Evolutionary conservation across 2,329 filamentous ascomycete species (phyloP), one percentile per base, ranked within the genome.

Genomic region (Bipolaris zeicola): DNA sequence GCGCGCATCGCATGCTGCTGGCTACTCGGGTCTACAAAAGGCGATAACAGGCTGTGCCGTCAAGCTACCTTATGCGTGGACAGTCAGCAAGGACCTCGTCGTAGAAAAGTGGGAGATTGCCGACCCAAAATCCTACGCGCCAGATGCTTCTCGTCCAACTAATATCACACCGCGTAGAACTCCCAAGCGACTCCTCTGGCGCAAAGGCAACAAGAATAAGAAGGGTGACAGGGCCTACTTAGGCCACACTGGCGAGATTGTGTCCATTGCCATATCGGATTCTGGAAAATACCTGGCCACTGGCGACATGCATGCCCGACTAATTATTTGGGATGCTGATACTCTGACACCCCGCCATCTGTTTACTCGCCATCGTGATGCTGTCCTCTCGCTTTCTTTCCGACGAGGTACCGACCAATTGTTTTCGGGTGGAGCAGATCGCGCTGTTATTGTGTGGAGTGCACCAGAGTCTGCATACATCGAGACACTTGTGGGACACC

Each of bases 391-490:
- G 0, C 81, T 99, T 16, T 89, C 89, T 0, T 99, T 99, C 74
- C 88, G 92, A 36, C 84, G 91, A 60, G 91, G 90, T 47, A 93
- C 84, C 34, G 96, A 97, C 70, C 93, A 97, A 77, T 80, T 99
- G 18, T 99, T 96, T 79, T 96, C 92, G 3, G 89, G 90, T 55
- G 95, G 91, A 51, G 90, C 89, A 69, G 95, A 99, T 77, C 87
- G 95, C 39, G 96, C 94, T 2, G 89, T 99, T 72, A 98, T 98
- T 77, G 89, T 96, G 31, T 99, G 94, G 92, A 94, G 89, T 64
- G 81, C 97, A 41, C 90, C 96, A 66, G 92, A 96, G 74, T 83
- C 96, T 60, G 92, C 94, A 43, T 99, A 98, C 71, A 86, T 97
- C 28, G 95, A 99, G 77, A 98, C 94, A 0, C 82, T 99, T 0